Percentiles rank a stretch among this genome's conserved stretches.
Conservation (phyloP, 257 asterid genomes). For the Euphrasia confusa region DNA sequence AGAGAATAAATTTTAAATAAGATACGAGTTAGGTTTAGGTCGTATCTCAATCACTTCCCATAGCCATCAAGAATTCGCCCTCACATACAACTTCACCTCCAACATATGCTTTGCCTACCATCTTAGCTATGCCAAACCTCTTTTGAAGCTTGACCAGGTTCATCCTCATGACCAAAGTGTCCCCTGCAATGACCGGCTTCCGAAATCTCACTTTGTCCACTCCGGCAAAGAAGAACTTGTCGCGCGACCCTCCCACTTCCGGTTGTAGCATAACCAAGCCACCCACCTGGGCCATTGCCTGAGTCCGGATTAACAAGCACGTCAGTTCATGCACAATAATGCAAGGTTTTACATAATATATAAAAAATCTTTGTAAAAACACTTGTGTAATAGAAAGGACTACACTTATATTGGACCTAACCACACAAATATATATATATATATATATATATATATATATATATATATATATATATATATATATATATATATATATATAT, state of each 20-base stretch:
- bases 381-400: not conserved
- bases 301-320: conserved; percentile 23
- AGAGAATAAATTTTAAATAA: not conserved
- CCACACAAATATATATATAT: too few relatives aligned
- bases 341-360: not conserved
- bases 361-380: too few relatives aligned
- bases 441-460: too few relatives aligned
- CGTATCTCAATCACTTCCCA: conserved; percentile 40
- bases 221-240: conserved; percentile 83
- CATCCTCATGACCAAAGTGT: conserved; percentile 85
- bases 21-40: not conserved
- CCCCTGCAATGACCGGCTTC: conserved; percentile 85
- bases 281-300: conserved; percentile 99
- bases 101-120: conserved; percentile 95
- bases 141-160: conserved; percentile 72
- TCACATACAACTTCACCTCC: conserved; percentile 84
- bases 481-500: too few relatives aligned
- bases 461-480: too few relatives aligned
- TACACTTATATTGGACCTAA: too few relatives aligned
- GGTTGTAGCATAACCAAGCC: conserved; percentile 83
- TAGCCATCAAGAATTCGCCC: conserved; percentile 93
- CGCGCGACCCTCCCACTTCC: conserved; percentile 79
- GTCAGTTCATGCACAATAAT: conserved; percentile 18
- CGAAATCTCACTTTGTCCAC: conserved; percentile 82
- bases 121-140: conserved; percentile 85